A percentile compares a stretch with the other conserved stretches of the same genome.
phyloP scores from a whole-genome alignment of 164 flowering plant genomes.

The Houttuynia cordata region DNA sequence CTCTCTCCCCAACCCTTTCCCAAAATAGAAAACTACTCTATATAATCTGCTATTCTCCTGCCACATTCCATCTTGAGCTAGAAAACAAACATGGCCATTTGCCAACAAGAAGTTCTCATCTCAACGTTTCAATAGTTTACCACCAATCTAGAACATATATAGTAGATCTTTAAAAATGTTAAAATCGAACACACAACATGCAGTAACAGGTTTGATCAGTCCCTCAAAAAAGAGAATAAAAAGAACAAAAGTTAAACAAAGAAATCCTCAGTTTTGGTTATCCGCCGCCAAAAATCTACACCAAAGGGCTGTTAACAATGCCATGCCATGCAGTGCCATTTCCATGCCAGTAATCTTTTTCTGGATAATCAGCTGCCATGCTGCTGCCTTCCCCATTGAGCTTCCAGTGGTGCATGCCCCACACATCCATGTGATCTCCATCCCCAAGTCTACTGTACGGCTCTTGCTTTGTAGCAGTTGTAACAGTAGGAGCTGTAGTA shows the following conservation, averaged over 20 bases:
- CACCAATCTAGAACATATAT: too few species aligned
- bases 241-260: too few species aligned
- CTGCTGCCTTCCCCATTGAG: too few species aligned
- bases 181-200: not conserved
- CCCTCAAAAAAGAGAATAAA: not conserved
- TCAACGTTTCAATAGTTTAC: too few species aligned
- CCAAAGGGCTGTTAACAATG: constrained; percentile 59
- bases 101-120: too few species aligned
- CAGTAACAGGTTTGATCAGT: not conserved
- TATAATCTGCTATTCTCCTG: not conserved
- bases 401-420: constrained; percentile 76
- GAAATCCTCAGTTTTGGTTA: not conserved
- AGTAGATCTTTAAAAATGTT: too few species aligned
- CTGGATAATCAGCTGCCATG: too few species aligned
- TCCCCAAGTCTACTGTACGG: constrained; percentile 15
- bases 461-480: constrained; percentile 41
- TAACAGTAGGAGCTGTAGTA: not conserved
- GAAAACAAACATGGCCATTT: constrained; percentile 3
- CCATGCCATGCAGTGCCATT: constrained; percentile 62
- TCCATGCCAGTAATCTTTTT: constrained; percentile 55
- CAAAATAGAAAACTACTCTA: constrained; percentile 2
- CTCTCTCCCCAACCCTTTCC: not conserved
- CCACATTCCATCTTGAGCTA: not conserved
- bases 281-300: constrained; percentile 26
- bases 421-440: constrained; percentile 25